Conservation (phyloP, 164 flowering plant genomes). For the Vitis amurensis region DNA sequence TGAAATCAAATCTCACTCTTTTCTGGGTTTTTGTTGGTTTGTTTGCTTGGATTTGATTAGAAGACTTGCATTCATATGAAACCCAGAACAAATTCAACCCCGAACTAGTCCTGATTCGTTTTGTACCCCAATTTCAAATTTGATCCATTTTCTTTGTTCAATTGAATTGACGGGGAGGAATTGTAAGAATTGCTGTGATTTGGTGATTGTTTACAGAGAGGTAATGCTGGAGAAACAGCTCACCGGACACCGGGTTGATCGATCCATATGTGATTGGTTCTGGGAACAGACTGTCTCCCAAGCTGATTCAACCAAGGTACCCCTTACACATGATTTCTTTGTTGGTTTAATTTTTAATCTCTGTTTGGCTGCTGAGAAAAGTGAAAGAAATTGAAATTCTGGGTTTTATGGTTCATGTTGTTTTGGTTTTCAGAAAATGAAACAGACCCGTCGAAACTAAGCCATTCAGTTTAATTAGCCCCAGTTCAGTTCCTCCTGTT, state of each 20-base stretch:
- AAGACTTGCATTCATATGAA: no score
- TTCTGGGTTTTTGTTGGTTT: background rate
- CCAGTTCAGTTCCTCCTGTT: no score
- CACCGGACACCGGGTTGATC: slow-evolving; percentile 84
- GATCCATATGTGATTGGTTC: slow-evolving; percentile 93
- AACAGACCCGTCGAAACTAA: no score
- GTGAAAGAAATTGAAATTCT: background rate
- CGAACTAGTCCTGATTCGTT: no score
- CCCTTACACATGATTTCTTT: background rate
- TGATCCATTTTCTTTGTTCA: background rate
- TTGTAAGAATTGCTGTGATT: background rate
- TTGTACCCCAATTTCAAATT: background rate
- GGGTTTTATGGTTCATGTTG: background rate
- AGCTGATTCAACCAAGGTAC: slow-evolving; percentile 82
- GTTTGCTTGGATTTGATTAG: background rate
- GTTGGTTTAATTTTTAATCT: background rate
- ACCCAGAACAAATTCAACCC: no score
- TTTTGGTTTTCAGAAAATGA: background rate
- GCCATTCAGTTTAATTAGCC: no score
- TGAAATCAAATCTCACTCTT: slow-evolving; percentile 8
- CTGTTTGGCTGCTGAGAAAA: background rate
- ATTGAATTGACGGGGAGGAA: background rate
- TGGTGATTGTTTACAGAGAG: slow-evolving; percentile 52
- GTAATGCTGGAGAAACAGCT: slow-evolving; percentile 96
- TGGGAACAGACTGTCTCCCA: slow-evolving; percentile 80